Conservation (phyloP, 352 stramenopile species). For the Globisporangium emineosum region DNA sequence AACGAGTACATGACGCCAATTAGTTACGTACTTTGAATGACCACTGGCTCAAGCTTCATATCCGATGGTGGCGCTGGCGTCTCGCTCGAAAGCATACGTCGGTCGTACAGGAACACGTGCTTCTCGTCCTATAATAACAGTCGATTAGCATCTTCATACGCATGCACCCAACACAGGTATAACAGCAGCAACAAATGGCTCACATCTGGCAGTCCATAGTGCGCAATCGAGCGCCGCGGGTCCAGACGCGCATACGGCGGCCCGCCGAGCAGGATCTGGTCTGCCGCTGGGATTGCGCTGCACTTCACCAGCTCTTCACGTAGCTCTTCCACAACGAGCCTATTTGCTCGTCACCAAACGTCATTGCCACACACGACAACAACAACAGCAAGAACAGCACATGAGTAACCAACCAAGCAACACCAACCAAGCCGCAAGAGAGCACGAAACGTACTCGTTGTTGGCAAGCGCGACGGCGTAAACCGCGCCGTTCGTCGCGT, state of each 20-base stretch:
- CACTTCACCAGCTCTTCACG: constrained; percentile 51
- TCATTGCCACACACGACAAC: not conserved
- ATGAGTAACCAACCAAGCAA: not conserved
- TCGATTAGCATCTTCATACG: not conserved
- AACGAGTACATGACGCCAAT: not conserved
- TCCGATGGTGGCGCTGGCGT: constrained; percentile 39
- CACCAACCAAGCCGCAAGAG: not conserved
- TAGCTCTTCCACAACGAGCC: constrained; percentile 65
- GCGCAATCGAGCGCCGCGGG: constrained; percentile 57
- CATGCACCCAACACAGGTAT: not conserved
- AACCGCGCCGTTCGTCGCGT: constrained; percentile 39
- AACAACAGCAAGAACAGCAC: not conserved
- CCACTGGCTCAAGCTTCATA: constrained; percentile 26
- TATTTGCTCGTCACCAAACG: constrained; percentile 18
- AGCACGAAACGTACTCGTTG: constrained; percentile 41
- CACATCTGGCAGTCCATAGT: constrained; percentile 63
- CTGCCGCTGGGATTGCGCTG: constrained; percentile 54
- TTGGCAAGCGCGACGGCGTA: constrained; percentile 37
- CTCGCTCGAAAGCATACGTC: constrained; percentile 73
- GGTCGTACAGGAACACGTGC: constrained; percentile 81
- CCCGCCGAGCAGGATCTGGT: constrained; percentile 81
- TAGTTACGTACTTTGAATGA: constrained; percentile 4
- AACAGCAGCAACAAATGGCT: constrained; percentile 5
- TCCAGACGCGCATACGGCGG: constrained; percentile 78
- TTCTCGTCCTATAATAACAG: constrained; percentile 40